Percentiles rank a stretch among this genome's conserved stretches.
These are phyloP conservation scores for Ocimum tenuiflorum DNA, from an alignment of 257 asterid species.

Conservation along the genomic window DNA sequence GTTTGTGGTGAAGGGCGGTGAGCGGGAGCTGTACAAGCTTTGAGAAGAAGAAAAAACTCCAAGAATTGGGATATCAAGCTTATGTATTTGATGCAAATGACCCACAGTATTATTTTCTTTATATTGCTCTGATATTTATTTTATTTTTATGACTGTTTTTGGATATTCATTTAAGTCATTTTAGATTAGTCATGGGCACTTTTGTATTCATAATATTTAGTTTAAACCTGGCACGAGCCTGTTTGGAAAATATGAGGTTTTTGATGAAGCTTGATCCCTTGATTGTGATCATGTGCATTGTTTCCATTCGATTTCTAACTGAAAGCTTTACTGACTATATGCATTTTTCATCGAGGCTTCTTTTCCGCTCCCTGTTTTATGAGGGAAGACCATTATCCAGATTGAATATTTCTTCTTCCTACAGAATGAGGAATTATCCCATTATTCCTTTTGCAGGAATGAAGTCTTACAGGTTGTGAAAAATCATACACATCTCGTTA, in stretches of 20 bases:
- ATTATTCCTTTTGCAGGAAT: constrained; percentile 34
- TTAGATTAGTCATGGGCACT: background rate
- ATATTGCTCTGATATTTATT: background rate
- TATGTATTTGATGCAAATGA: constrained; percentile 55
- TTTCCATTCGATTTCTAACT: background rate
- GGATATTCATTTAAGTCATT: background rate
- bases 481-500: constrained; percentile 60
- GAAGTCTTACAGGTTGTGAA: constrained; percentile 64
- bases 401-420: background rate
- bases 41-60: constrained; percentile 47
- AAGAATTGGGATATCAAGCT: constrained; percentile 57
- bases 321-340: background rate
- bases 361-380: background rate
- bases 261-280: background rate
- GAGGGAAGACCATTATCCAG: background rate
- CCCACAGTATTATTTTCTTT: constrained; percentile 40
- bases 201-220: background rate
- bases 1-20: constrained; percentile 46
- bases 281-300: background rate
- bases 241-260: background rate
- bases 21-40: constrained; percentile 72
- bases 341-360: background rate
- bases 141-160: background rate
- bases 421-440: background rate
- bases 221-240: background rate